These are phyloP conservation scores for Podaxis pistillaris DNA, from an alignment of 768 basidiomycete genomes.

Conservation along the genomic window DNA sequence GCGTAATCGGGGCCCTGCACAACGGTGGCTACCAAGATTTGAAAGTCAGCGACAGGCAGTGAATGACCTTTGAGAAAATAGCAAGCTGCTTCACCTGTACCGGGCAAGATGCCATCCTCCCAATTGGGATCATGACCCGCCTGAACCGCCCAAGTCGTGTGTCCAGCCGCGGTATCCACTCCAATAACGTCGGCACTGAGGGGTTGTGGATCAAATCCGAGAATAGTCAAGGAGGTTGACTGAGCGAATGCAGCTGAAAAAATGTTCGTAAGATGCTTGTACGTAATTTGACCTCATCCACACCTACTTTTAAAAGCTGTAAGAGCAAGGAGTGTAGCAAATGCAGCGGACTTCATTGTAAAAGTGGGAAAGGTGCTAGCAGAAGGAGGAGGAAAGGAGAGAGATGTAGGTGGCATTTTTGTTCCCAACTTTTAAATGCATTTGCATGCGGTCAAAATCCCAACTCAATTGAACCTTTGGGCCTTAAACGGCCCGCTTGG, in stretches of 20 bases:
- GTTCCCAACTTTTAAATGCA: background rate
- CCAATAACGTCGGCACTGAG: slow-evolving; percentile 27
- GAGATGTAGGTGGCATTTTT: background rate
- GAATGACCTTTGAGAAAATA: background rate
- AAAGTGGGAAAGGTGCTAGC: background rate
- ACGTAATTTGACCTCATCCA: background rate
- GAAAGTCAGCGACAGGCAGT: background rate
- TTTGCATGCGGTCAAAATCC: background rate
- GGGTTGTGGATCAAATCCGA: slow-evolving; percentile 26
- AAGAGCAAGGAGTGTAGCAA: background rate
- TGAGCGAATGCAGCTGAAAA: slow-evolving; percentile 20
- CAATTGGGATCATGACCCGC: slow-evolving; percentile 13
- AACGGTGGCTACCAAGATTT: slow-evolving; percentile 20
- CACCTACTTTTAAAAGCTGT: background rate
- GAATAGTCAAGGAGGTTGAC: slow-evolving; percentile 23
- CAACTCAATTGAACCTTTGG: background rate
- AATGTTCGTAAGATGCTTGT: background rate
- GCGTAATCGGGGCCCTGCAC: slow-evolving; percentile 25
- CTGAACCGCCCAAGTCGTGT: slow-evolving; percentile 27
- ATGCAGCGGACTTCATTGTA: background rate
- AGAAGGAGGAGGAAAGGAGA: background rate
- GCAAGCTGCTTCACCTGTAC: slow-evolving; percentile 19
- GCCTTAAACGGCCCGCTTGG: too few relatives aligned
- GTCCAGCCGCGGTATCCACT: slow-evolving; percentile 21
- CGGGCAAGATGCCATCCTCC: slow-evolving; percentile 16